Percentiles rank a stretch among this genome's conserved stretches.
phyloP scores from a whole-genome alignment of 2,329 filamentous ascomycete species.

The Grosmannia huntii region DNA sequence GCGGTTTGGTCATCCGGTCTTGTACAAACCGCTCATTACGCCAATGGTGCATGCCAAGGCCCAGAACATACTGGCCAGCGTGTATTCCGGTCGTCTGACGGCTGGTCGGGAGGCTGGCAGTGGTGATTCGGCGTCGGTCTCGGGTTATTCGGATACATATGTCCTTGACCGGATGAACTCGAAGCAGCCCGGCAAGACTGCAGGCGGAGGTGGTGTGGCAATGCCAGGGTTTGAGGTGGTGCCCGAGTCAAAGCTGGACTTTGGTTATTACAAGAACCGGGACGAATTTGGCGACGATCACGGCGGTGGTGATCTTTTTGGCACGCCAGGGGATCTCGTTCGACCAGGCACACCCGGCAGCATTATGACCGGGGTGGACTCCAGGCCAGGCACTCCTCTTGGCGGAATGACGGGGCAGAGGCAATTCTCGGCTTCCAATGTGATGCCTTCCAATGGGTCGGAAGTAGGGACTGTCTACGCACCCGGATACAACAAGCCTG shows the following conservation, averaged over 20 bases:
- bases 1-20: constrained; percentile 78
- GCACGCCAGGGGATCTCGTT: constrained; percentile 42
- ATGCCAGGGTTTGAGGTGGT: constrained; percentile 81
- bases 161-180: constrained; percentile 69
- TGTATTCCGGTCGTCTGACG: constrained; percentile 71
- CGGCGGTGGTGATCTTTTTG: constrained; percentile 62
- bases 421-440: constrained; percentile 10
- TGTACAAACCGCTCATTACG: constrained; percentile 80
- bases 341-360: constrained; percentile 50
- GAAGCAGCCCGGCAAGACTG: constrained; percentile 35
- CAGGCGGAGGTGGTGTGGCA: constrained; percentile 10
- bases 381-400: constrained; percentile 37
- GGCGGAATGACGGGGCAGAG: constrained; percentile 20
- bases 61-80: constrained; percentile 69
- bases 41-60: constrained; percentile 93
- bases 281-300: constrained; percentile 79
- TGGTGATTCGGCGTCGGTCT: constrained; percentile 43
- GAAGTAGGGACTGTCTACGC: constrained; percentile 10
- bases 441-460: not conserved
- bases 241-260: constrained; percentile 73
- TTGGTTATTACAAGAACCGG: constrained; percentile 81
- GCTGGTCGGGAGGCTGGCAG: constrained; percentile 50
- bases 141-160: constrained; percentile 73
- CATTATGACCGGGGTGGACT: constrained; percentile 28
- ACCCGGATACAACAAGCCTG: constrained; percentile 11